These are phyloP conservation scores for Hymenoscyphus fructigenus DNA, from an alignment of 2,329 filamentous ascomycete species.

Conservation along the genomic window DNA sequence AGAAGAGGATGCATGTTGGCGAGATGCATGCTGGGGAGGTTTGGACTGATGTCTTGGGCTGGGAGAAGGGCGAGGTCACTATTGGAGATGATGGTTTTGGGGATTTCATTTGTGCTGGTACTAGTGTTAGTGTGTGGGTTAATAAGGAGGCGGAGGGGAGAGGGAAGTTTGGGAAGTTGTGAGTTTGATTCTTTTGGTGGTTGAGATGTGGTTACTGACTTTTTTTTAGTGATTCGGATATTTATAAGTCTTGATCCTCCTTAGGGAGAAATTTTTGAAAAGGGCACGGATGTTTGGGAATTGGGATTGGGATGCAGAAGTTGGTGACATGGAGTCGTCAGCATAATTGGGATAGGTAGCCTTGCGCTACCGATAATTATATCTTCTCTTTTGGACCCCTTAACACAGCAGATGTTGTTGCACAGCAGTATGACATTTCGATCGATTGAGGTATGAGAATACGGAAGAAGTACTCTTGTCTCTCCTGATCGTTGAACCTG, in stretches of 20 bases:
- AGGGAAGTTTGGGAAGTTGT: constrained; percentile 44
- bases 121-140: constrained; percentile 63
- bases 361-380: too few species aligned
- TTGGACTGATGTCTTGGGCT: constrained; percentile 63
- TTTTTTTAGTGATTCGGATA: constrained; percentile 28
- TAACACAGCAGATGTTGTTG: too few species aligned
- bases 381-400: too few species aligned
- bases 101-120: constrained; percentile 52
- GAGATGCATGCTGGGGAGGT: constrained; percentile 54
- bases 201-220: constrained; percentile 15
- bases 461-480: too few species aligned
- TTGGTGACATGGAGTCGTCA: background rate
- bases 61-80: constrained; percentile 52
- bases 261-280: background rate
- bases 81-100: constrained; percentile 62
- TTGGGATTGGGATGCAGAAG: background rate
- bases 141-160: constrained; percentile 53
- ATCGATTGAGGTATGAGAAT: too few species aligned
- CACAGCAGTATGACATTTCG: too few species aligned
- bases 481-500: too few species aligned
- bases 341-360: background rate
- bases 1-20: constrained; percentile 64
- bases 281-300: background rate
- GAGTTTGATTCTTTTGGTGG: constrained; percentile 5
- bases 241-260: constrained; percentile 27